Percentiles rank a stretch among this genome's conserved stretches.
These are phyloP conservation scores for Chalciporus piperatus DNA, from an alignment of 768 basidiomycete species.

Conservation along the genomic window DNA sequence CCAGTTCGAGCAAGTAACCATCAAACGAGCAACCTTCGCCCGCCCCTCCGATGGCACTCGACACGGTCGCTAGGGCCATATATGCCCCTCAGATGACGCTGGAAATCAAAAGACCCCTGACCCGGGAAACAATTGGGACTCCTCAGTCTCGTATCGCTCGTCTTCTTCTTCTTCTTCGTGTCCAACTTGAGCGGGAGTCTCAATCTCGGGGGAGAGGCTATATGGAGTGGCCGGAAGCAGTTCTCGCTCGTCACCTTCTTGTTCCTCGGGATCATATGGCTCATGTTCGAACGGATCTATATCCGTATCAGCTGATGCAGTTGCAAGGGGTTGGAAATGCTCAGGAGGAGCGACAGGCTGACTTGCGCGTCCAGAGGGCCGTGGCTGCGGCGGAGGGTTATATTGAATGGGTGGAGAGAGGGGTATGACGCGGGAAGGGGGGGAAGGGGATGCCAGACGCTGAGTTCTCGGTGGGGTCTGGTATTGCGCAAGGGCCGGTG, in stretches of 20 bases:
- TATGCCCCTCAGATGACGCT: neutral
- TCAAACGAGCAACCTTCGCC: neutral
- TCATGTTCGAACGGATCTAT: slow-evolving; percentile 35
- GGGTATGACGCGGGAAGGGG: slow-evolving; percentile 10
- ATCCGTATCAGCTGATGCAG: slow-evolving; percentile 27
- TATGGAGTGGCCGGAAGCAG: slow-evolving; percentile 21
- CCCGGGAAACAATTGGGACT: slow-evolving; percentile 41
- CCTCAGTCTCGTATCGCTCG: slow-evolving; percentile 26
- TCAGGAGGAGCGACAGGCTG: slow-evolving; percentile 11
- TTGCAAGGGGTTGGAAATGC: slow-evolving; percentile 14
- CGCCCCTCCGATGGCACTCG: neutral
- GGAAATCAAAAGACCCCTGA: slow-evolving; percentile 39
- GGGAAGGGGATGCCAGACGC: slow-evolving; percentile 5
- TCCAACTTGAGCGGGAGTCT: slow-evolving; percentile 5
- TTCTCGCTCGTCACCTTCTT: slow-evolving; percentile 7
- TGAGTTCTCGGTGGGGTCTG: slow-evolving; percentile 6
- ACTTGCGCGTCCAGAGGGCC: neutral
- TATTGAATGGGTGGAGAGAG: slow-evolving; percentile 8
- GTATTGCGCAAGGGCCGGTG: slow-evolving; percentile 11
- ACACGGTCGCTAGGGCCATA: neutral
- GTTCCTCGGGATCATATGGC: slow-evolving; percentile 25
- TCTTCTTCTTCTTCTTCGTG: slow-evolving; percentile 23
- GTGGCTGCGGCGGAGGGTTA: slow-evolving; percentile 1
- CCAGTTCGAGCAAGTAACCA: slow-evolving; percentile 1
- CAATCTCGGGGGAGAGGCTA: slow-evolving; percentile 26